Base-by-base conservation (phyloP, 164 flowering plant genomes). In the Santalum album region DNA sequence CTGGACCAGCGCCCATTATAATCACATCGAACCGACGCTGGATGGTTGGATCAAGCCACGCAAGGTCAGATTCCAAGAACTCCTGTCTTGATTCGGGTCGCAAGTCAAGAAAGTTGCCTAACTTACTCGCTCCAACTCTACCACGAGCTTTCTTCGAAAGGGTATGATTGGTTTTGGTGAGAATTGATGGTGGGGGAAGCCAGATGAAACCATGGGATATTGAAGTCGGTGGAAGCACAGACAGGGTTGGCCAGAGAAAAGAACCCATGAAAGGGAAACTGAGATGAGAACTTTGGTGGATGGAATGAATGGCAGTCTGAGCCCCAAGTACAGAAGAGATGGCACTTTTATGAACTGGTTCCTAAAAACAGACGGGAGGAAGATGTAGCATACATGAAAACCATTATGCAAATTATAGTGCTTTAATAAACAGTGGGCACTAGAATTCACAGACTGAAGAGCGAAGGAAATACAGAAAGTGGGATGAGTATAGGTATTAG, bases 1-100 rank as follows among this genome's bases (percentile, higher is more conserved):
- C 86, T 0, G 91, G 92, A 26, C 96, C 92, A 18, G 81, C 59
- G 14, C 90, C 92, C 16, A 87, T 75, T 53, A 87, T 61, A 57
- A 81, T 60, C 47, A 84, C 75, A 27, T 82, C 91, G 36, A 73
- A 76, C 10, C 62, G 69, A 5, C 53, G n/a, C 1, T 72, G 68
- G 38, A 64, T 56, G 25, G 76, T 55, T 1, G 68, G 60, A 29
- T 75, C 55, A 18, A 71, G 64, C 65, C 60, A 53, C 0, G 69
- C 65, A 22, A 87, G 67, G 46, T 75, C 81, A 44, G 78, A 51
- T 16, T 76, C 64, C 17, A 82, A 24, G 19, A 60, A 47, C 44
- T 76, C 75, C 3, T 74, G 77, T 19, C 67, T 58, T 1, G 66
- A 58, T 51, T 71, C 71, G 20, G 91, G 77, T 53, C 67, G 75